These are phyloP conservation scores for Pyrenophora tritici-repentis DNA, from an alignment of 2,329 filamentous ascomycete genomes.

Conservation along the genomic window DNA sequence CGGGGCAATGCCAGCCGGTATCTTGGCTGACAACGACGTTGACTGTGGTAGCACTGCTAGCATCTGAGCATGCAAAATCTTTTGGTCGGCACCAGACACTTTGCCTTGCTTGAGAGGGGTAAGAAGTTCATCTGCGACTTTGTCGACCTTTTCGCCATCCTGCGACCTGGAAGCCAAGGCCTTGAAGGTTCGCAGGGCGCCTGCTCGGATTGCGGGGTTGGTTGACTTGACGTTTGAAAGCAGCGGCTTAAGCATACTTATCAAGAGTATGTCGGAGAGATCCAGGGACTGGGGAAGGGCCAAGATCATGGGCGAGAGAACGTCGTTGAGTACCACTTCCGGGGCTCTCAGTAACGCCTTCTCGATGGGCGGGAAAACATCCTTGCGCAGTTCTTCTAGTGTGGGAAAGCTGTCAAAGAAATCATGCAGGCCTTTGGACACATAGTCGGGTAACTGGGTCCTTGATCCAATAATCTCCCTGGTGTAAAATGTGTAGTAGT, in stretches of 20 bases:
- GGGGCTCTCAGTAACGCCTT: conserved; percentile 88
- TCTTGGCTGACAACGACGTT: conserved; percentile 65
- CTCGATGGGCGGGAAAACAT: conserved; percentile 81
- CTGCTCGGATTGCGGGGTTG: conserved; percentile 75
- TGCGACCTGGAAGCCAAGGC: conserved; percentile 67
- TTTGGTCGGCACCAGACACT: conserved; percentile 81
- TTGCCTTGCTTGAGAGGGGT: conserved; percentile 82
- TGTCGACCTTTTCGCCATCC: conserved; percentile 64
- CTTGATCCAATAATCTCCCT: conserved; percentile 85
- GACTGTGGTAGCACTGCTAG: conserved; percentile 63
- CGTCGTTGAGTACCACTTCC: conserved; percentile 81
- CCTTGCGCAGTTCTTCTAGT: conserved; percentile 72
- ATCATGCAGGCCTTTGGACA: conserved; percentile 74
- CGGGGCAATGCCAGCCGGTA: conserved; percentile 68
- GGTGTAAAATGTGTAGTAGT: conserved; percentile 80
- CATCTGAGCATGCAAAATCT: conserved; percentile 81
- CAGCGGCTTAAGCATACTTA: conserved; percentile 80
- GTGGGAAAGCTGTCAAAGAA: conserved; percentile 81
- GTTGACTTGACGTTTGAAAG: conserved; percentile 91
- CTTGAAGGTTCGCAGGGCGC: conserved; percentile 75
- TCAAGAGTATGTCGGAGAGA: conserved; percentile 72
- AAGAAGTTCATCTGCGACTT: conserved; percentile 77
- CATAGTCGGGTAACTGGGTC: conserved; percentile 69
- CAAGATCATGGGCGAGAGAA: conserved; percentile 73
- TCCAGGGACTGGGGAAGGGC: conserved; percentile 74